Base-by-base conservation (phyloP, 1,284 basidiomycete genomes). In the Phellopilus nigrolimitatus region DNA sequence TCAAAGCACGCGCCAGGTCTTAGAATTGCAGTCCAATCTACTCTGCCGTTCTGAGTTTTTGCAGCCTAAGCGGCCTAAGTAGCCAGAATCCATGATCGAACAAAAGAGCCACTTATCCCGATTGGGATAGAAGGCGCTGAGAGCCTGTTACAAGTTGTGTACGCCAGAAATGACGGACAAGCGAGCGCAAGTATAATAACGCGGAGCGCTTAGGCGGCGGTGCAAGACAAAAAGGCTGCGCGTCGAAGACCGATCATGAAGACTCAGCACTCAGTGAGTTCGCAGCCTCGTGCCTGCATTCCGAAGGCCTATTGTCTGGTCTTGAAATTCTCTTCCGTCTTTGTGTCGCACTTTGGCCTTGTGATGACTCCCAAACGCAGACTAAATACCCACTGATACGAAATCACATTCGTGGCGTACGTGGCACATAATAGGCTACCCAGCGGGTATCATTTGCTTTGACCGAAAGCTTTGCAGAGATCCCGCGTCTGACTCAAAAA, bases 261-360 rank as follows among this genome's bases (percentile, higher is more conserved):
- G 28, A 34, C 33, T 30, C 22, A 12, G 19, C 42, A 9, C 10
- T 22, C 25, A 33, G 39, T 21, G 27, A 41, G 15, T 13, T 13
- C 19, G 22, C 12, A 15, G 28, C 45, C 38, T 42, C 46, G 51
- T 53, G 46, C 51, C 51, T 53, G 40, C 51, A 49, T 53, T 53
- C 47, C 51, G 22, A 45, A 33, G 13, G 51, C 24, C 51, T 53
- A 53, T 49, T 37, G 47, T 53, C 39, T 31, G 39, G 44, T 53
- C 38, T 40, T 19, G 37, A 33, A 21, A 10, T 22, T 22, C 39
- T 31, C 19, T 8, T 21, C 40, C 37, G 51, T 52, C 34, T 39
- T 47, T 52, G 44, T 52, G 28, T 47, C 25, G 27, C 34, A 36
- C 25, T 28, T 9, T 37, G 42, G 8, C 44, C 44, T 34, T 52